Base-by-base conservation (phyloP, 306 rosid species). In the Prunus padus region DNA sequence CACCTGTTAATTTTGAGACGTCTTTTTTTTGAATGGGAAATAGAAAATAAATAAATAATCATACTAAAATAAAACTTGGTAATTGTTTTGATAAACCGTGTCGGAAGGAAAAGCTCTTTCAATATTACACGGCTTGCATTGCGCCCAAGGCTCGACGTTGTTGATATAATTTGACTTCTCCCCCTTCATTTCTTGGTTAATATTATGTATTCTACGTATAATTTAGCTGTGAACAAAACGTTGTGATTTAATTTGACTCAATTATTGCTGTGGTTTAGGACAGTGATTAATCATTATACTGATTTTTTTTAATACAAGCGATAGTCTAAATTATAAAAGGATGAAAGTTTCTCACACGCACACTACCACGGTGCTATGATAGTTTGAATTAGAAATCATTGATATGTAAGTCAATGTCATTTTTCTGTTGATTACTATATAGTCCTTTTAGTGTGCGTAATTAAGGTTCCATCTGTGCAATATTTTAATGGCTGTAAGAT, bases 71-170 rank as follows among this genome's bases (percentile, higher is more conserved):
- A 49, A 66, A n/a, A 8, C 30, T 30, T 30, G 40, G 12, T n/a
- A 14, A 10, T 45, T 64, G 75, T 80, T 80, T 75, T 44, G 62
- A 67, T 47, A 46, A 77, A 47, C 44, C 65, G 67, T 77, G 85
- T 63, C 65, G 45, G 77, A 22, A 7, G 59, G 46, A 26, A 56
- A 65, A 30, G 12, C 44, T 5, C 59, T 78, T 82, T 86, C 85
- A 80, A 82, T 80, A 71, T 72, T 80, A 67, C 72, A 51, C 95
- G 87, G 84, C 92, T 84, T 65, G 77, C 88, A 77, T 76, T 84
- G 70, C 90, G 88, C 86, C 81, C 86, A 69, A 84, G 79, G 81
- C 59, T 50, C 4, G 49, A 23, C 3, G 22, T 76, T 82, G 85
- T 80, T 85, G 85, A 84, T 85, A 75, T 75, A 25, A 37, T 26